Conservation (phyloP, 257 asterid genomes). For the Oldenlandia corymbosa region DNA sequence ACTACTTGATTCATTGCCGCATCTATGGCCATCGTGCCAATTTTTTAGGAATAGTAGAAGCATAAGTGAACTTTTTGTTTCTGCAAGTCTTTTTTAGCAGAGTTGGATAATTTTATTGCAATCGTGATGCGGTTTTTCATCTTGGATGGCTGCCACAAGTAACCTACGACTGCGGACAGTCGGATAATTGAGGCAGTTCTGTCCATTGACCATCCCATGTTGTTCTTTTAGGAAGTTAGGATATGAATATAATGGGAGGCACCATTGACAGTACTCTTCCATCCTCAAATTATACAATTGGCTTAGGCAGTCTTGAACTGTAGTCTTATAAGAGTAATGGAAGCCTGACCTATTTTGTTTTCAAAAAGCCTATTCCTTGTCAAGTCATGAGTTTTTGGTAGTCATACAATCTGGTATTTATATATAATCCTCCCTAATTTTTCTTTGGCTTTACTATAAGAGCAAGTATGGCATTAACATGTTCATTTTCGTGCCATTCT, state of each 20-base stretch:
- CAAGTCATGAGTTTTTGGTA: not conserved
- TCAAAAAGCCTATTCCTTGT: not conserved
- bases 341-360: not conserved
- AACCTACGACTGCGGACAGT: slow-evolving; percentile 8
- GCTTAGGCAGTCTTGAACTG: too few relatives aligned
- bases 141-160: not conserved
- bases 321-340: too few relatives aligned
- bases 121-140: not conserved
- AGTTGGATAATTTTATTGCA: not conserved
- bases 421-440: too few relatives aligned
- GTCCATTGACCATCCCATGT: not conserved
- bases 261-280: not conserved
- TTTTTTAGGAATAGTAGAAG: not conserved
- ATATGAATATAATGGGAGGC: not conserved
- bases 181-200: not conserved
- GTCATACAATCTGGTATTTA: not conserved
- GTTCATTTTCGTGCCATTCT: not conserved
- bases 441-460: not conserved
- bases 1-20: not conserved
- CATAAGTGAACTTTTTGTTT: not conserved
- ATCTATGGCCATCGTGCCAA: not conserved
- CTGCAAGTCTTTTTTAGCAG: not conserved
- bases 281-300: not conserved
- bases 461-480: not conserved
- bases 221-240: slow-evolving; percentile 8